Conservation (phyloP, 257 asterid species). For the Solanum piurae region DNA sequence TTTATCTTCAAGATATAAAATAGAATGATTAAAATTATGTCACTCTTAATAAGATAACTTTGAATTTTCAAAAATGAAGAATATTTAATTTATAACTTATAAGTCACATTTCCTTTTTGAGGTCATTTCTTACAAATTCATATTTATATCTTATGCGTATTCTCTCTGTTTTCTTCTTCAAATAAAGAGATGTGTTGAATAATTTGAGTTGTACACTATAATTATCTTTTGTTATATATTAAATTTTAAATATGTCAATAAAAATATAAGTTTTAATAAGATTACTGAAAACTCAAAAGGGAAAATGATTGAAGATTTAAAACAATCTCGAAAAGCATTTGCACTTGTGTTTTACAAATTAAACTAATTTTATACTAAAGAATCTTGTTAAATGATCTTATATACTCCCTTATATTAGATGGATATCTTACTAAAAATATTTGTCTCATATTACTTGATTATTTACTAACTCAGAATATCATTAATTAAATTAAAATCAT, state of each 20-base stretch:
- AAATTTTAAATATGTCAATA: not conserved
- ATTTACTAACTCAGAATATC: too few relatives aligned
- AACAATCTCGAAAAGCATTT: not conserved
- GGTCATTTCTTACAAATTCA: not conserved
- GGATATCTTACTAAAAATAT: not conserved
- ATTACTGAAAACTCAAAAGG: not conserved
- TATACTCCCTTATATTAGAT: not conserved
- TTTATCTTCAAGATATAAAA: not conserved
- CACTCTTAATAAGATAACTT: not conserved
- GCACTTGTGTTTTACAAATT: not conserved
- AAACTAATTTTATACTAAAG: not conserved
- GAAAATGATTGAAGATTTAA: not conserved
- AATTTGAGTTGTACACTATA: not conserved
- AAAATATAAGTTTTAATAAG: not conserved
- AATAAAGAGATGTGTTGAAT: not conserved
- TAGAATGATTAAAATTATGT: not conserved
- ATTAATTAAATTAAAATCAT: not conserved
- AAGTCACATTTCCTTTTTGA: not conserved
- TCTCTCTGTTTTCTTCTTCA: not conserved
- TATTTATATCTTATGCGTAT: not conserved
- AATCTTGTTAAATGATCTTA: not conserved
- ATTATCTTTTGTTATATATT: not conserved
- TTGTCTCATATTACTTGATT: not conserved
- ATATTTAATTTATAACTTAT: not conserved
- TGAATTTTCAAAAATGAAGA: not conserved